These are phyloP conservation scores for Colletotrichum sp. DNA, from an alignment of 2,329 filamentous ascomycete species.

Conservation along the genomic window DNA sequence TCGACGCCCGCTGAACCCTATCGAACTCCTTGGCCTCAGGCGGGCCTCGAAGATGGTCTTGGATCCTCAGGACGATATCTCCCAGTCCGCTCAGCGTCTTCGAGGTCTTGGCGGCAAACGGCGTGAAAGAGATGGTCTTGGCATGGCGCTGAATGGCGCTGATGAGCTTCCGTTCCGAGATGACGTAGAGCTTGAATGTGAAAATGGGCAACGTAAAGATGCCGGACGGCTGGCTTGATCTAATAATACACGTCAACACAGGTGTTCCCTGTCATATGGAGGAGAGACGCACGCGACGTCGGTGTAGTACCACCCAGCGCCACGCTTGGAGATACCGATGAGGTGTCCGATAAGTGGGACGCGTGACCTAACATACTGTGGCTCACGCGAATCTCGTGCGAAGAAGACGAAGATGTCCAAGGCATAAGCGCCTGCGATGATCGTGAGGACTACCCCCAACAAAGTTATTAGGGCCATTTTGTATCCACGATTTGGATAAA, in stretches of 20 bases:
- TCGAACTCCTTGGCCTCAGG: neutral
- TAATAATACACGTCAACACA: neutral
- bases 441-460: neutral
- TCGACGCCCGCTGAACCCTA: neutral
- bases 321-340: neutral
- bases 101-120: neutral
- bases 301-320: neutral
- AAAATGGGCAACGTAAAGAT: neutral
- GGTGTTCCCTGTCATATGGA: accelerated
- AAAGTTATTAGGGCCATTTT: neutral
- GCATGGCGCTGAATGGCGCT: neutral
- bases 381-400: neutral
- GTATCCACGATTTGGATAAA: neutral
- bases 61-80: neutral
- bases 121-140: neutral
- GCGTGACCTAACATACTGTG: neutral
- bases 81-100: neutral
- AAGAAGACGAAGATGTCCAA: neutral
- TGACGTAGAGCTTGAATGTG: neutral
- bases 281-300: neutral
- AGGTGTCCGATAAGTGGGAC: conserved; percentile 10
- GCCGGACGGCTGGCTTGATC: neutral
- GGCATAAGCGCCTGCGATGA: neutral
- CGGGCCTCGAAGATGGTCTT: neutral
- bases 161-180: neutral